These are phyloP conservation scores for Coleophoma eucalyptorum DNA, from an alignment of 2,329 filamentous ascomycete genomes.

Conservation along the genomic window DNA sequence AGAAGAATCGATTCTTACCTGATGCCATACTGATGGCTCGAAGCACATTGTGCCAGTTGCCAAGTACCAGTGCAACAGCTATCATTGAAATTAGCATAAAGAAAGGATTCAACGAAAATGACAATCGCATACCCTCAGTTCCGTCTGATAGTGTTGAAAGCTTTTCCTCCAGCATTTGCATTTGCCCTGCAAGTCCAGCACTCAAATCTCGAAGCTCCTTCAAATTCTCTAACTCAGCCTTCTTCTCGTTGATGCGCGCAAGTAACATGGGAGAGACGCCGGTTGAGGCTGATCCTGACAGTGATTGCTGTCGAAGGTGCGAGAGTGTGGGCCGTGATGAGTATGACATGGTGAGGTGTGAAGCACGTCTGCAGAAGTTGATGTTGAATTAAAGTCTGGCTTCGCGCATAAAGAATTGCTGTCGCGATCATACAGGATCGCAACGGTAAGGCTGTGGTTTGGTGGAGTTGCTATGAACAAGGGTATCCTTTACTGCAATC, in stretches of 20 bases:
- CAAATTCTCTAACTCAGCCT: constrained; percentile 74
- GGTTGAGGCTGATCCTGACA: constrained; percentile 42
- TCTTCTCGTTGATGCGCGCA: constrained; percentile 81
- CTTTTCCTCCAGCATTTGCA: constrained; percentile 78
- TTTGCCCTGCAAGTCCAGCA: constrained; percentile 73
- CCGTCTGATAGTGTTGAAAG: constrained; percentile 74
- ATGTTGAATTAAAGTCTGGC: not conserved
- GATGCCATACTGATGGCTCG: constrained; percentile 84
- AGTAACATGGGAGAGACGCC: constrained; percentile 68
- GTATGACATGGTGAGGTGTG: constrained; percentile 44
- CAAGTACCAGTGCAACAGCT: constrained; percentile 81
- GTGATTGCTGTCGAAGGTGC: constrained; percentile 62
- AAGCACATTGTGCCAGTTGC: constrained; percentile 86
- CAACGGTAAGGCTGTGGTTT: not conserved
- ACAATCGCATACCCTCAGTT: constrained; percentile 60
- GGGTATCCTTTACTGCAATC: constrained; percentile 1
- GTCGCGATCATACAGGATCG: not conserved
- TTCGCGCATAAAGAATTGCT: not conserved
- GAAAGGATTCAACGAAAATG: too few relatives aligned
- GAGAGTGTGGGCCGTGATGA: constrained; percentile 51
- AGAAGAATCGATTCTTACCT: constrained; percentile 44
- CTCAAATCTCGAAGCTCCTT: constrained; percentile 76
- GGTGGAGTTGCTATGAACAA: constrained; percentile 1
- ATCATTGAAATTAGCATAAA: constrained; percentile 6
- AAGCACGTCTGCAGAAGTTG: not conserved